These are phyloP conservation scores for Fusarium acutatum DNA, from an alignment of 2,329 filamentous ascomycete species.

Conservation along the genomic window DNA sequence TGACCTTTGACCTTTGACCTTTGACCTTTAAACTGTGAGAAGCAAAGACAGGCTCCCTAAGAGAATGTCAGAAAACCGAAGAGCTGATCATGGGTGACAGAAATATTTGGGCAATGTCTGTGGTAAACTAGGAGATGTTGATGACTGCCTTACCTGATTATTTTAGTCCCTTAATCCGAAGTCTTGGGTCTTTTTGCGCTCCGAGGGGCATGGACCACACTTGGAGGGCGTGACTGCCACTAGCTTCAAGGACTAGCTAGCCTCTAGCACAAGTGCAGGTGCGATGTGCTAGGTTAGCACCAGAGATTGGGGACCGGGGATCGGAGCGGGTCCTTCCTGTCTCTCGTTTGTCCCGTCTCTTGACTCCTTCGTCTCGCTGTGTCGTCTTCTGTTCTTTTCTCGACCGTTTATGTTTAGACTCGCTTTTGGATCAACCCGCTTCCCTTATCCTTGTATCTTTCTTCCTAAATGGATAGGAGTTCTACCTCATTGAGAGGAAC, in stretches of 20 bases:
- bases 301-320: constrained; percentile 22
- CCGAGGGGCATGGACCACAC: not conserved
- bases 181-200: not conserved
- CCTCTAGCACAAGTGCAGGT: constrained; percentile 1
- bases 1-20: not conserved
- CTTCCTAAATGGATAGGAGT: not conserved
- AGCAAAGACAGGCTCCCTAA: not conserved
- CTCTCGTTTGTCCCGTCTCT: not conserved
- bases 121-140: too few relatives aligned
- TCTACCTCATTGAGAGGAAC: not conserved
- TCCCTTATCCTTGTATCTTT: not conserved
- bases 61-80: not conserved
- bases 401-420: not conserved
- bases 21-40: not conserved
- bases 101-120: not conserved
- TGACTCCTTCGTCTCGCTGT: constrained; percentile 26
- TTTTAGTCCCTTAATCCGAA: not conserved
- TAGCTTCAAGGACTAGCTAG: constrained; percentile 14
- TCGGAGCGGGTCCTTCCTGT: constrained; percentile 27
- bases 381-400: not conserved
- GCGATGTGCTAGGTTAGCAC: constrained; percentile 9
- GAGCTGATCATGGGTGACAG: not conserved
- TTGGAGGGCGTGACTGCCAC: constrained; percentile 28
- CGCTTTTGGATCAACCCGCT: not conserved
- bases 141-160: not conserved